These are phyloP conservation scores for Immersiporthe knoxdaviesiana DNA, from an alignment of 2,329 filamentous ascomycete species.

Conservation along the genomic window DNA sequence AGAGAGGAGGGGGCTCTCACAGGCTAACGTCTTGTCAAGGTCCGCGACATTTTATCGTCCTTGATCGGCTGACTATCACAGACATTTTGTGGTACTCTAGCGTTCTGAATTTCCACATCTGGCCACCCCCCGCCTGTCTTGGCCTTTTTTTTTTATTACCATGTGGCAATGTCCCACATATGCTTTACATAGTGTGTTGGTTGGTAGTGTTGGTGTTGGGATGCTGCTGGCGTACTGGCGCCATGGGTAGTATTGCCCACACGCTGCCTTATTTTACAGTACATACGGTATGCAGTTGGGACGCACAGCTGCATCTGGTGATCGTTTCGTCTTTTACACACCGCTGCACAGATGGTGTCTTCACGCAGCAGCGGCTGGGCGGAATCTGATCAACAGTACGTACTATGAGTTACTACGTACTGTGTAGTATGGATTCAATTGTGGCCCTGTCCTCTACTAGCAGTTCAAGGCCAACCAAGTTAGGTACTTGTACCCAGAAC, in stretches of 20 bases:
- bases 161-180: neutral
- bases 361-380: too few relatives aligned
- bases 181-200: neutral
- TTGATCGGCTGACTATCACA: neutral
- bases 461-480: neutral
- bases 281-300: neutral
- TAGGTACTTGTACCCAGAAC: neutral
- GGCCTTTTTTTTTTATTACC: too few relatives aligned
- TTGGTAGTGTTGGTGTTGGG: neutral
- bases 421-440: neutral
- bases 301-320: neutral
- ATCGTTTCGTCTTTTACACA: neutral
- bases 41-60: neutral
- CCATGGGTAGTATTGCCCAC: neutral
- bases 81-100: neutral
- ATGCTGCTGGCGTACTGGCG: neutral
- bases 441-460: neutral
- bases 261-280: neutral
- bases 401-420: too few relatives aligned
- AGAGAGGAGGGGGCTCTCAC: neutral
- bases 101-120: neutral
- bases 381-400: neutral
- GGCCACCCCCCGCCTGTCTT: neutral
- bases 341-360: too few relatives aligned
- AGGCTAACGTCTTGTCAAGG: neutral